These are phyloP conservation scores for Xylaria acuta DNA, from an alignment of 495 filamentous ascomycete species.

Conservation along the genomic window DNA sequence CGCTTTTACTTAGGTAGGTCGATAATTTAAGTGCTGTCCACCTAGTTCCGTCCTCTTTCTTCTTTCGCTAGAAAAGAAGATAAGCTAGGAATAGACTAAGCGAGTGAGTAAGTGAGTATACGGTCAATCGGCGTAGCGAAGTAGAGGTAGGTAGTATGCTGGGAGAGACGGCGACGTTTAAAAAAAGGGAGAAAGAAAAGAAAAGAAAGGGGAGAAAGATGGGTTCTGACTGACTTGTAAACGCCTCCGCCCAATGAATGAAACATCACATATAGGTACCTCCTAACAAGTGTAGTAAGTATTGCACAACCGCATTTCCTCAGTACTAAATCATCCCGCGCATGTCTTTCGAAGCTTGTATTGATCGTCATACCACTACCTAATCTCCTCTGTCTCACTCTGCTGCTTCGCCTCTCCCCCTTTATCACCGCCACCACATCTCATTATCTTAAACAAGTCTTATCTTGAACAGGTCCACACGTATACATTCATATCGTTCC, in stretches of 20 bases:
- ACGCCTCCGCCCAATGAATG: not conserved
- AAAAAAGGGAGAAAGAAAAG: not conserved
- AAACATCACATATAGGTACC: not conserved
- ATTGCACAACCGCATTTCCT: not conserved
- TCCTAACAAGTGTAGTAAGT: not conserved
- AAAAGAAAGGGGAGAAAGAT: not conserved
- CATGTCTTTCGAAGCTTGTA: not conserved
- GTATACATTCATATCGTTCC: constrained; percentile 12
- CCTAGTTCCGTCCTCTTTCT: too few relatives aligned
- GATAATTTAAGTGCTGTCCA: too few relatives aligned
- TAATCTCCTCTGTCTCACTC: not conserved
- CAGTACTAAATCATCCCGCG: not conserved
- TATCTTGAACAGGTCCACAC: constrained; percentile 2
- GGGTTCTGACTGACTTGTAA: not conserved
- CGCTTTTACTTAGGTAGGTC: too few relatives aligned
- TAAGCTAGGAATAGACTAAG: not conserved
- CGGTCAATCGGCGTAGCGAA: not conserved
- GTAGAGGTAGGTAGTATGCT: not conserved
- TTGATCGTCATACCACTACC: not conserved
- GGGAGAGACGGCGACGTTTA: not conserved
- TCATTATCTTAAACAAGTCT: constrained; percentile 2
- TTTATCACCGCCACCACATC: not conserved
- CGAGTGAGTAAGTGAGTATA: not conserved
- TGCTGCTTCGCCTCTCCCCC: not conserved
- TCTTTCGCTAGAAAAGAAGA: not conserved